Evolutionary conservation across 352 stramenopile species (phyloP), one percentile per base, ranked within the genome.

Genomic region (Pythium scleroteichum): DNA sequence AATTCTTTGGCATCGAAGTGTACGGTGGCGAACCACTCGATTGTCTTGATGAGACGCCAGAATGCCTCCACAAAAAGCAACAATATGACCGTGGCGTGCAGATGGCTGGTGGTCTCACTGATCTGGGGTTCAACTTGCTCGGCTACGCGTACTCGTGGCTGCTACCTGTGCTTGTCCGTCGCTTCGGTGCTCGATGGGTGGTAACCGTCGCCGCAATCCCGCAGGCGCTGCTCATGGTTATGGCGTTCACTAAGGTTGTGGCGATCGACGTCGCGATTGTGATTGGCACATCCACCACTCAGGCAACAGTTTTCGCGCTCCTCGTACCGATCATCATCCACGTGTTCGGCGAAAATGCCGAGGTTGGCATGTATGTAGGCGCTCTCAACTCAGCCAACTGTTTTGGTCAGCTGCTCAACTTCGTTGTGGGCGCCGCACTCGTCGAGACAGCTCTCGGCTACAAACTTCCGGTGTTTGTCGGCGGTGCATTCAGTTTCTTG

Each of bases 381-480:
- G 80, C 83, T 4, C 69, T 91, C 23, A 91, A 91, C 66, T 91
- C 81, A 39, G 78, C 83, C 44, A 88, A 87, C 57, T 90, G 81
- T 62, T 29, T 88, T 1, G 79, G 81, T 6, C 83, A 93, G 29
- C 48, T 93, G 27, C 65, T 91, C 35, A 93, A 93, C 64, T 93
- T 89, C 50, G 57, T 76, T 19, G 53, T 87, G 23, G 79, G 76
- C 2, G 69, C 79, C 35, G 78, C 63, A 16, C 52, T 93, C 2
- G 81, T 91, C 32, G 73, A 85, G 33, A 88, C 83, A 2, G 74
- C 76, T 47, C 58, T 91, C 19, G 81, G 79, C 1, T 90, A 88
- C 51, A 67, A 67, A 7, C 58, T 91, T 3, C 81, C 81, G 20
- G 73, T 93, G 19, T 76, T 93, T 42, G 70, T 91, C 14, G 83